Evolutionary conservation across 805 yeast genomes (phyloP).

Genomic region (Kazachstania kunashirensis): DNA sequence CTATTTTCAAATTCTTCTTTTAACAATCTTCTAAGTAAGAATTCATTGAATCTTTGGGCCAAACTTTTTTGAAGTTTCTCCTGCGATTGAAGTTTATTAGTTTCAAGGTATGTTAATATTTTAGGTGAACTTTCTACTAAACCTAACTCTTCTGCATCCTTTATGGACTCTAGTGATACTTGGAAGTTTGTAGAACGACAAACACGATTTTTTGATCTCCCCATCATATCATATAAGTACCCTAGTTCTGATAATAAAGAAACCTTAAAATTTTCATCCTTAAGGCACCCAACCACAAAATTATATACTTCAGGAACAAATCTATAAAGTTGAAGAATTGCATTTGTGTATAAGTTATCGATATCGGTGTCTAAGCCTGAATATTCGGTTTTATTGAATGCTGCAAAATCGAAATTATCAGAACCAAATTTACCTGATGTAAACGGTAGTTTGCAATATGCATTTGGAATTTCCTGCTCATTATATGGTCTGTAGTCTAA

Average conservation of each 20-base stretch:
- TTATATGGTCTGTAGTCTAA: conserved; percentile 24
- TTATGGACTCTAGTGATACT: conserved; percentile 37
- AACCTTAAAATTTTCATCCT: conserved; percentile 39
- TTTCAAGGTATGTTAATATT: conserved; percentile 1
- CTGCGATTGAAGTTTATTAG: conserved; percentile 12
- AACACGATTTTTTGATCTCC: conserved; percentile 66
- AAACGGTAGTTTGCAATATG: conserved; percentile 65
- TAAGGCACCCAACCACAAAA: conserved; percentile 45
- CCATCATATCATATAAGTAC: conserved; percentile 83
- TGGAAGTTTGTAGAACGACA: conserved; percentile 79
- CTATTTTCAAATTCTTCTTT: conserved; percentile 22
- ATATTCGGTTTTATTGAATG: conserved; percentile 61
- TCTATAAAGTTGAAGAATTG: conserved; percentile 70
- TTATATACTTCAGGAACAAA: conserved; percentile 69
- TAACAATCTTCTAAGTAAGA: conserved; percentile 17
- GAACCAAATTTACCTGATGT: conserved; percentile 86
- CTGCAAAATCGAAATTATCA: conserved; percentile 84
- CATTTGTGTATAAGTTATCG: conserved; percentile 67
- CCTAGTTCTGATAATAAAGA: conserved; percentile 76
- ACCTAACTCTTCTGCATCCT: conserved; percentile 41
- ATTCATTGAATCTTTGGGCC: conserved; percentile 23
- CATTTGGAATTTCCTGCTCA: conserved; percentile 49
- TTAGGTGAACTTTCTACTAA: conserved; percentile 39
- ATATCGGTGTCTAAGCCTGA: conserved; percentile 88
- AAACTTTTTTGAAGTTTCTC: conserved; percentile 11